Evolutionary conservation across 2,329 filamentous ascomycete species (phyloP).

Genomic region (Pseudomassariella vexata): DNA sequence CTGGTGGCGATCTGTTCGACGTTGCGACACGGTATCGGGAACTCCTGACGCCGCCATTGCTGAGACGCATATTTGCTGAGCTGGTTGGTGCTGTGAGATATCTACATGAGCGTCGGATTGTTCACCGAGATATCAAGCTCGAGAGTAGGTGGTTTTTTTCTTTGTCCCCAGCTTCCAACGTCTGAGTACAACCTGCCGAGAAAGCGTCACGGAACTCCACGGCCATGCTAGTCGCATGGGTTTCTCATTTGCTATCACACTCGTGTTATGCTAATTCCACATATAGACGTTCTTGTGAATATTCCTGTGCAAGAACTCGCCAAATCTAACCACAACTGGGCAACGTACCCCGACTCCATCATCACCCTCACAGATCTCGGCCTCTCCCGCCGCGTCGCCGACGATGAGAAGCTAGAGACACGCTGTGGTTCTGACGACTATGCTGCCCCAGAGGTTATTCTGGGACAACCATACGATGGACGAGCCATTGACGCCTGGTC

Average conservation of each 20-base stretch:
- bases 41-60: conserved; percentile 60
- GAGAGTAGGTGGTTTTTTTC: conserved; percentile 59
- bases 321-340: conserved; percentile 60
- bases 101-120: conserved; percentile 78
- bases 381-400: conserved; percentile 77
- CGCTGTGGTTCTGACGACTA: conserved; percentile 97
- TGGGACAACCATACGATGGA: conserved; percentile 92
- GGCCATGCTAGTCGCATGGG: too few species aligned
- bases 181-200: too few species aligned
- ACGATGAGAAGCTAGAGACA: conserved; percentile 84
- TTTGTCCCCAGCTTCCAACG: too few species aligned
- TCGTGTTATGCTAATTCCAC: conserved; percentile 9
- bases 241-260: conserved; percentile 1
- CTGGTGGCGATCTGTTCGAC: conserved; percentile 92
- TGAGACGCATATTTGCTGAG: conserved; percentile 86
- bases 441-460: conserved; percentile 90
- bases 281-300: conserved; percentile 82
- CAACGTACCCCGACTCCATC: conserved; percentile 72
- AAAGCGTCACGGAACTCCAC: too few species aligned
- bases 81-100: conserved; percentile 80
- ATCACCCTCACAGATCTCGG: conserved; percentile 89
- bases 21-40: conserved; percentile 70
- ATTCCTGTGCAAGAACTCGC: conserved; percentile 63
- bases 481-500: conserved; percentile 93
- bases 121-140: conserved; percentile 95